phyloP scores from a whole-genome alignment of 108 stramenopile genomes.

The Aurantiochytrium sp. region DNA sequence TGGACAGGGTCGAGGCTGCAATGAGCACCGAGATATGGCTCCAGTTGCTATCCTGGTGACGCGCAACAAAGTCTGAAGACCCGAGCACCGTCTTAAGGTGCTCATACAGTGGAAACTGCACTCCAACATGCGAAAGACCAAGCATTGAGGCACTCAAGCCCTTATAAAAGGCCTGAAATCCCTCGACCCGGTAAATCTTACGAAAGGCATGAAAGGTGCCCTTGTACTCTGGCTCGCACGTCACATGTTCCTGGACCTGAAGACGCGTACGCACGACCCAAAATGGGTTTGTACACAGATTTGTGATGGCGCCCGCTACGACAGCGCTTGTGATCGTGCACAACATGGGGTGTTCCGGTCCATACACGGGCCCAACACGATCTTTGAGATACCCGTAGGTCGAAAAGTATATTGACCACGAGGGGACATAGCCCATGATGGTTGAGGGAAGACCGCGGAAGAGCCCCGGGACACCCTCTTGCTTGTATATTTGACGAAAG shows the following conservation, averaged over 20 bases:
- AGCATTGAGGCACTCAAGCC: slow-evolving; percentile 22
- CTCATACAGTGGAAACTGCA: slow-evolving; percentile 27
- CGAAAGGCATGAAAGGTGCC: not conserved
- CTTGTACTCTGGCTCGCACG: not conserved
- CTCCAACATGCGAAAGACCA: slow-evolving; percentile 21
- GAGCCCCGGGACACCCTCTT: not conserved
- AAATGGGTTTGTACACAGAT: not conserved
- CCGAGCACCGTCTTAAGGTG: not conserved
- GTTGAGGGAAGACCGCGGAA: not conserved
- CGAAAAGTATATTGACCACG: not conserved
- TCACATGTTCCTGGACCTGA: not conserved
- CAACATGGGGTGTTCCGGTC: not conserved
- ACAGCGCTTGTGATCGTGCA: not conserved
- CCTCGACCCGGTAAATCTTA: slow-evolving; percentile 17
- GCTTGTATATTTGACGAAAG: not conserved
- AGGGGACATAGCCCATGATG: slow-evolving; percentile 11
- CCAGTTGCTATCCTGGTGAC: not conserved
- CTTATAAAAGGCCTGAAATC: slow-evolving; percentile 21
- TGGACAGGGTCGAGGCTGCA: not conserved
- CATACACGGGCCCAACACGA: not conserved
- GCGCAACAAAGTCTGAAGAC: not conserved
- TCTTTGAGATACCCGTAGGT: not conserved
- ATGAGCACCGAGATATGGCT: not conserved
- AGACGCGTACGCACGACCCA: slow-evolving; percentile 16
- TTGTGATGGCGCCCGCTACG: not conserved